A percentile compares a stretch with the other conserved stretches of the same genome.
phyloP scores from a whole-genome alignment of 148 eudicot genomes.

The Heliamphora exappendiculata region DNA sequence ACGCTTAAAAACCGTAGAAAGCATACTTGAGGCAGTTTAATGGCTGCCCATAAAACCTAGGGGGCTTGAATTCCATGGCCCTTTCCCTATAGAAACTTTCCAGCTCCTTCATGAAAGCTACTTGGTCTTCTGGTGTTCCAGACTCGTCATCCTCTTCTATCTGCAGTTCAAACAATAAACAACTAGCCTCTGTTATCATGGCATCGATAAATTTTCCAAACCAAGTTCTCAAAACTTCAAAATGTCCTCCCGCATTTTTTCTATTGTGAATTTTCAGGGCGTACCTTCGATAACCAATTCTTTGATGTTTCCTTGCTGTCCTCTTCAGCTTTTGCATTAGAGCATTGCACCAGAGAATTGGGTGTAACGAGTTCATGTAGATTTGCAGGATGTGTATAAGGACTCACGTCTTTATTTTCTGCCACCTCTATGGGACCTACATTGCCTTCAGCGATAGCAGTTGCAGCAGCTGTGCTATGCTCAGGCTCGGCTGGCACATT shows the following conservation, averaged over 20 bases:
- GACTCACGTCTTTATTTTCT: constrained; percentile 8
- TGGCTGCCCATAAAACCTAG: constrained; percentile 87
- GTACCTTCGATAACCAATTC: constrained; percentile 22
- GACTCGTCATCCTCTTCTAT: constrained; percentile 58
- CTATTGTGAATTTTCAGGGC: not conserved
- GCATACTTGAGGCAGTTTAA: constrained; percentile 78
- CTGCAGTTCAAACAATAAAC: constrained; percentile 23
- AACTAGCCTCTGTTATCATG: not conserved
- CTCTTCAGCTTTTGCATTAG: constrained; percentile 18
- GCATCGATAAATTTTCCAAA: not conserved
- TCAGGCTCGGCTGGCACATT: constrained; percentile 6
- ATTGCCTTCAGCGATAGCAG: constrained; percentile 12
- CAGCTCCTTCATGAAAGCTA: constrained; percentile 70
- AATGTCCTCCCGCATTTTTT: not conserved
- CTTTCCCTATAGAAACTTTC: constrained; percentile 52
- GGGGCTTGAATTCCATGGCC: constrained; percentile 70
- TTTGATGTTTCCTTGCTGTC: constrained; percentile 21
- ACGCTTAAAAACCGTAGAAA: constrained; percentile 1
- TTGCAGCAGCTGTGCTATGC: not conserved
- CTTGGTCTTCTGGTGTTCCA: constrained; percentile 84
- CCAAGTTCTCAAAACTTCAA: not conserved
- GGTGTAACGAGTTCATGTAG: constrained; percentile 23
- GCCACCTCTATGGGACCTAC: constrained; percentile 5
- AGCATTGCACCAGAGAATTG: constrained; percentile 14
- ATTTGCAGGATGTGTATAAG: constrained; percentile 7